These are phyloP conservation scores for Vachellia pachyceras DNA, from an alignment of 306 rosid genomes.

Conservation along the genomic window DNA sequence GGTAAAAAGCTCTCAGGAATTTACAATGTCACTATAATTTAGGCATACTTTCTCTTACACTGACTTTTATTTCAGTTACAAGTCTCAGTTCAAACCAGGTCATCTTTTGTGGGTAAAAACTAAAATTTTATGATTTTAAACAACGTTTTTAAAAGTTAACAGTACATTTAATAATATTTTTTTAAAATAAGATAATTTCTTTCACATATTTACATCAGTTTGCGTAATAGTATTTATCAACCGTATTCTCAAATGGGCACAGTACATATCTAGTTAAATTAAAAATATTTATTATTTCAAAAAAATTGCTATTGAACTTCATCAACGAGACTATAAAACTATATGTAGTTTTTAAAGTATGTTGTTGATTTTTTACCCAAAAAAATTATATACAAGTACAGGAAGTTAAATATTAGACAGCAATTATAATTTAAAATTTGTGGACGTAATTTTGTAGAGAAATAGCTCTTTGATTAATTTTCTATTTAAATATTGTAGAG, in stretches of 20 bases:
- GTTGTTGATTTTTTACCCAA: background rate
- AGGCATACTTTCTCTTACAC: background rate
- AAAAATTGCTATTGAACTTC: background rate
- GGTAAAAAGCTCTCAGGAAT: constrained; percentile 42
- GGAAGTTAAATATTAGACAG: background rate
- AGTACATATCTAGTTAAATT: no score
- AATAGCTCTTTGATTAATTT: background rate
- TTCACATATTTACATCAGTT: no score
- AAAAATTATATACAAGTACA: background rate
- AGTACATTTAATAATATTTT: no score
- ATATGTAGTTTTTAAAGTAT: background rate
- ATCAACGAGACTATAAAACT: background rate
- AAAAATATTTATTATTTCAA: background rate
- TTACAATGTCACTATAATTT: constrained; percentile 24
- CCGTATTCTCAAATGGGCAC: no score
- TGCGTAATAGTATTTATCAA: no score
- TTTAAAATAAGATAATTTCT: no score
- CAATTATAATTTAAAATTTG: background rate
- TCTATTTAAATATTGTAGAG: background rate
- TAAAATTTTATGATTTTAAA: no score
- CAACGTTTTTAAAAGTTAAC: no score
- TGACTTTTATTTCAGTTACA: background rate
- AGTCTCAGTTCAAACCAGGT: background rate
- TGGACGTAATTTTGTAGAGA: background rate
- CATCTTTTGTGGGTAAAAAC: background rate